Conservation (phyloP, 2,329 filamentous ascomycete genomes). For the Calonectria pseudoreteaudii region DNA sequence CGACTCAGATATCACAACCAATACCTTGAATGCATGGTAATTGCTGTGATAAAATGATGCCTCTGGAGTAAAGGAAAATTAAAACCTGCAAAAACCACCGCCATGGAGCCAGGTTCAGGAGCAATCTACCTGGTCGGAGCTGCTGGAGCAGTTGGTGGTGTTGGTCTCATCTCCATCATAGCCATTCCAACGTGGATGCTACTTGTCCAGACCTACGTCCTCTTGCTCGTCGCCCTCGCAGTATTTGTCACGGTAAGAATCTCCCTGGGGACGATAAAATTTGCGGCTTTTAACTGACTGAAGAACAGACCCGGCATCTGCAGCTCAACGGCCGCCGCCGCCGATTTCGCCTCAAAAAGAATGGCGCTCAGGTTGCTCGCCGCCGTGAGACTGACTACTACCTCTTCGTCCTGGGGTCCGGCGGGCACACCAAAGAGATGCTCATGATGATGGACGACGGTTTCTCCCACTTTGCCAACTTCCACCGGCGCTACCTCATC, state of each 20-base stretch:
- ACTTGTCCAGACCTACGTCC: constrained; percentile 30
- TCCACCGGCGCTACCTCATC: constrained; percentile 85
- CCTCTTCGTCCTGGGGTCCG: constrained; percentile 88
- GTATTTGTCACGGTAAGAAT: constrained; percentile 48
- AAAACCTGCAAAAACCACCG: not conserved
- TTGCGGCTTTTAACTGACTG: not conserved
- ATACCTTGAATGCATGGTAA: not conserved
- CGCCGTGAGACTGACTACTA: constrained; percentile 61
- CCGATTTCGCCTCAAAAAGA: constrained; percentile 30
- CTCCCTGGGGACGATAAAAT: not conserved
- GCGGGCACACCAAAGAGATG: constrained; percentile 97
- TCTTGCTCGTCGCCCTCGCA: constrained; percentile 34
- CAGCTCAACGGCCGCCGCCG: constrained; percentile 42
- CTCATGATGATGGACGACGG: constrained; percentile 79
- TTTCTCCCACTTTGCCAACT: constrained; percentile 60
- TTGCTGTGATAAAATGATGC: not conserved
- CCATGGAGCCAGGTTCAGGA: constrained; percentile 13
- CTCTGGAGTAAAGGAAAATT: not conserved
- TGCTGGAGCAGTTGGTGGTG: not conserved
- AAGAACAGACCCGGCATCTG: constrained; percentile 44
- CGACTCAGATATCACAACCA: not conserved
- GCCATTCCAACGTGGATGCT: constrained; percentile 14
- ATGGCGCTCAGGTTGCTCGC: not conserved
- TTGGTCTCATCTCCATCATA: constrained; percentile 10
- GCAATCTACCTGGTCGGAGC: constrained; percentile 13